Evolutionary conservation across 1,284 basidiomycete genomes (phyloP), one percentile per base, ranked within the genome.

Genomic region (Microbotryomycetes sp.): DNA sequence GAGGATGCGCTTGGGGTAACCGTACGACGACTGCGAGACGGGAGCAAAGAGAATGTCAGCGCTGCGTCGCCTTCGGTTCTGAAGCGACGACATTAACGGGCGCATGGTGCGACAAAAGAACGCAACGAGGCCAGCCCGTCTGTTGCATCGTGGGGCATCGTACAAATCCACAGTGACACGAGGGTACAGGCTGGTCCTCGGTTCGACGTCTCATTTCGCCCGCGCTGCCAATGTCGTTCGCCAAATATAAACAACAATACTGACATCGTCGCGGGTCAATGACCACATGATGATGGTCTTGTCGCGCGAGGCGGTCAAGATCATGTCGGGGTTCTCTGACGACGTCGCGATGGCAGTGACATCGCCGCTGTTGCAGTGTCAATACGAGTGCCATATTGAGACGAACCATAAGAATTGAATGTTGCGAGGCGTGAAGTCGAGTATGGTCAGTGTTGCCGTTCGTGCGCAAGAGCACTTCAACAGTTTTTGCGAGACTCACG

Each of bases 261-360:
- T 32, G 29, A 71, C 70, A 65, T 98, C 94, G 72, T 96, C 92
- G 70, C 96, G 91, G 72, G 92, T 94, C 75, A 99, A 83, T 78
- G 93, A 88, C 96, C 96, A 99, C 77, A 97, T 92, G 76, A 99
- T 97, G 83, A 98, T 90, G 67, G 92, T 97, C 85, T 97, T 97
- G 87, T 99, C 96, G 64, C 73, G 67, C 48, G 72, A 74, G 59
- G 73, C 71, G 61, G 72, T 73, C 56, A 74, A 60, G 70, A 74
- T 73, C 72, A 73, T 73, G 66, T 74, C 73, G 36, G 69, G 69
- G 70, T 69, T 69, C 62, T 70, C 69, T 48, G 66, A 68, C 36
- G 71, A 72, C 59, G 72, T 73, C 54, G 73, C 73, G 64, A 74
- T 74, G 66, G 73, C 73, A 36, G 73, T 74, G 68, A 74, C 67